Percentiles rank a stretch among this genome's conserved stretches.
Evolutionary conservation across 352 stramenopile genomes (phyloP).

Genomic region (Globisporangium cylindrosporum): DNA sequence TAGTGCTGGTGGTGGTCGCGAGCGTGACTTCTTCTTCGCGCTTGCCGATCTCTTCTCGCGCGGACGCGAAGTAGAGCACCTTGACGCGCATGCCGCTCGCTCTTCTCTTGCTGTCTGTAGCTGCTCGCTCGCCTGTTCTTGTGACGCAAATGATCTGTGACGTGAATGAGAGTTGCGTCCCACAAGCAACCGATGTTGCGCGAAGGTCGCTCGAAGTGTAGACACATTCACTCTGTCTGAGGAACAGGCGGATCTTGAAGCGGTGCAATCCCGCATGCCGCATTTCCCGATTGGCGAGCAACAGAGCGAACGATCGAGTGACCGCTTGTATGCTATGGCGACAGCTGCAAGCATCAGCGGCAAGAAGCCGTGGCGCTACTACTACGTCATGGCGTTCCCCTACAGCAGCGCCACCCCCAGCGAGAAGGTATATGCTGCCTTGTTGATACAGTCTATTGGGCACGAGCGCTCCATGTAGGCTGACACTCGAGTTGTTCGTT

Average conservation of each 20-base stretch:
- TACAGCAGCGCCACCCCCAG: conserved; percentile 26
- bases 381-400: conserved; percentile 60
- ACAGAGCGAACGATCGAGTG: conserved; percentile 13
- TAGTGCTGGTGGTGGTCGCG: background rate
- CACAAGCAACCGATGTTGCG: conserved; percentile 12
- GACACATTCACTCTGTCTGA: conserved; percentile 11
- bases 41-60: conserved; percentile 61
- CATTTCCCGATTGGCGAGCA: background rate
- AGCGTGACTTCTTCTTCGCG: conserved; percentile 63
- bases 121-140: background rate
- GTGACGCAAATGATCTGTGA: background rate
- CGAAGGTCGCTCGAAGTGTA: conserved; percentile 23
- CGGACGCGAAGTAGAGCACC: conserved; percentile 82
- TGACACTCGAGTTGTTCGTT: background rate
- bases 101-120: background rate
- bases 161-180: conserved; percentile 1
- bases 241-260: conserved; percentile 35
- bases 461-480: background rate
- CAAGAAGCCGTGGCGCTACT: conserved; percentile 72
- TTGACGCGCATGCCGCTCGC: conserved; percentile 41
- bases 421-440: conserved; percentile 37
- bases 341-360: conserved; percentile 1
- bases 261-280: conserved; percentile 8
- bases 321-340: conserved; percentile 8
- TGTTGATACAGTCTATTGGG: background rate